Evolutionary conservation across 2,329 filamentous ascomycete species (phyloP).

Genomic region (Ustilaginoidea virens): DNA sequence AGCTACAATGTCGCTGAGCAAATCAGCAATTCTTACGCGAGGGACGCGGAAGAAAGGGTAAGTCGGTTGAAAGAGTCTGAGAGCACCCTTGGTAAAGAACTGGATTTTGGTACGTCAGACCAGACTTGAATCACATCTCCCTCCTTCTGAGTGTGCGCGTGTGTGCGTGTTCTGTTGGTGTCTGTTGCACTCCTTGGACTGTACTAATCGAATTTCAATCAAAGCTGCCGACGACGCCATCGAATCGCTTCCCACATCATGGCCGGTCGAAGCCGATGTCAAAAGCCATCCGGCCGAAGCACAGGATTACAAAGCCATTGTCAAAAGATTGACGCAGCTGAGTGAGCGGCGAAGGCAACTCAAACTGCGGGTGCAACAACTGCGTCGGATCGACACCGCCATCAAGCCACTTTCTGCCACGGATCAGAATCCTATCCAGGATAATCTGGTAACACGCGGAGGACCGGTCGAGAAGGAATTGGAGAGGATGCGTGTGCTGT

Average conservation of each 20-base stretch:
- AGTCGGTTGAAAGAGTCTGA: slow-evolving; percentile 19
- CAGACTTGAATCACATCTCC: too few relatives aligned
- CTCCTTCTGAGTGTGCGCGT: too few relatives aligned
- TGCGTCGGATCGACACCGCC: slow-evolving; percentile 31
- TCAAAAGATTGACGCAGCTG: slow-evolving; percentile 32
- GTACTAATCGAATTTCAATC: too few relatives aligned
- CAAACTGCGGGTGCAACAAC: slow-evolving; percentile 26
- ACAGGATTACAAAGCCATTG: slow-evolving; percentile 33
- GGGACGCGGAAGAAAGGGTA: slow-evolving; percentile 24
- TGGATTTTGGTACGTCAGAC: slow-evolving; percentile 32
- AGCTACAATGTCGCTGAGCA: slow-evolving; percentile 58
- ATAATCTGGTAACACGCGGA: slow-evolving; percentile 50
- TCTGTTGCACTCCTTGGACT: too few relatives aligned
- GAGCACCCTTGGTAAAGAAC: slow-evolving; percentile 20
- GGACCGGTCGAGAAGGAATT: slow-evolving; percentile 51
- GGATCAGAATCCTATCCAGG: slow-evolving; percentile 32
- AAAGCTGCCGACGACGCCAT: slow-evolving; percentile 28
- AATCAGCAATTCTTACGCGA: slow-evolving; percentile 49
- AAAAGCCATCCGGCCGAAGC: slow-evolving; percentile 28
- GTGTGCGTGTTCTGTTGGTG: too few relatives aligned
- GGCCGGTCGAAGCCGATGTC: slow-evolving; percentile 25
- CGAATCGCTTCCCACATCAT: slow-evolving; percentile 28
- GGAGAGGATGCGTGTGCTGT: slow-evolving; percentile 47
- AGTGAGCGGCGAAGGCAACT: slow-evolving; percentile 20
- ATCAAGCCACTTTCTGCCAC: slow-evolving; percentile 26